These are phyloP conservation scores for Tricholoma sp. DNA, from an alignment of 768 basidiomycete species.

Conservation along the genomic window DNA sequence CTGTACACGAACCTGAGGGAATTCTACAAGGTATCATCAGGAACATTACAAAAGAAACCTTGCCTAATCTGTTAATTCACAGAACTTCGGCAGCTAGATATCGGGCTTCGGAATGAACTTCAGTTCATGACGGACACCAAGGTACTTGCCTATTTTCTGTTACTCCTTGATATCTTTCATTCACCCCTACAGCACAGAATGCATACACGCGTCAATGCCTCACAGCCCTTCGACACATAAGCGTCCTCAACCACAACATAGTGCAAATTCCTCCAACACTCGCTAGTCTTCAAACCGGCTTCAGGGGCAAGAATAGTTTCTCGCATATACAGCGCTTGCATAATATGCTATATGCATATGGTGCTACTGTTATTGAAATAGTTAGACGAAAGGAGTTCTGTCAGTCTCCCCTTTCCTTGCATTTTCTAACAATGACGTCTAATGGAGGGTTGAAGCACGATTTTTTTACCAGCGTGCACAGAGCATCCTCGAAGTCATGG, in stretches of 20 bases:
- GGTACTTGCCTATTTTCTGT: conserved; percentile 27
- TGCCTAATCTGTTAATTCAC: conserved; percentile 1
- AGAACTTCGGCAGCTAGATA: conserved; percentile 66
- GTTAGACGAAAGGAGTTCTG: conserved; percentile 89
- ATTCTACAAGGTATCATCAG: conserved; percentile 44
- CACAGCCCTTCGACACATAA: conserved; percentile 65
- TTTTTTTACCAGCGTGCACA: conserved; percentile 81
- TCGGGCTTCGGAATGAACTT: conserved; percentile 56
- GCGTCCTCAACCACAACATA: conserved; percentile 75
- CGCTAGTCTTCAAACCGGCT: conserved; percentile 59
- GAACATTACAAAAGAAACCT: background rate
- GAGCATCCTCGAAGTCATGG: conserved; percentile 80
- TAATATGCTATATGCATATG: conserved; percentile 88
- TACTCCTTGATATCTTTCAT: conserved; percentile 9
- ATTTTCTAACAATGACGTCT: background rate
- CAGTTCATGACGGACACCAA: conserved; percentile 50
- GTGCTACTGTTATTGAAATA: conserved; percentile 85
- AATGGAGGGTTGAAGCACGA: conserved; percentile 39
- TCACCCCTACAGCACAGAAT: conserved; percentile 46
- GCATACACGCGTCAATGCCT: conserved; percentile 66
- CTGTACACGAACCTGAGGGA: conserved; percentile 43
- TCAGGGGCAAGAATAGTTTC: conserved; percentile 77
- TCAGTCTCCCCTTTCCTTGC: conserved; percentile 32
- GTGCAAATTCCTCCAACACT: conserved; percentile 67
- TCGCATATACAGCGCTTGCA: conserved; percentile 88